These are phyloP conservation scores for Boletus reticulatus DNA, from an alignment of 768 basidiomycete genomes.

Conservation along the genomic window DNA sequence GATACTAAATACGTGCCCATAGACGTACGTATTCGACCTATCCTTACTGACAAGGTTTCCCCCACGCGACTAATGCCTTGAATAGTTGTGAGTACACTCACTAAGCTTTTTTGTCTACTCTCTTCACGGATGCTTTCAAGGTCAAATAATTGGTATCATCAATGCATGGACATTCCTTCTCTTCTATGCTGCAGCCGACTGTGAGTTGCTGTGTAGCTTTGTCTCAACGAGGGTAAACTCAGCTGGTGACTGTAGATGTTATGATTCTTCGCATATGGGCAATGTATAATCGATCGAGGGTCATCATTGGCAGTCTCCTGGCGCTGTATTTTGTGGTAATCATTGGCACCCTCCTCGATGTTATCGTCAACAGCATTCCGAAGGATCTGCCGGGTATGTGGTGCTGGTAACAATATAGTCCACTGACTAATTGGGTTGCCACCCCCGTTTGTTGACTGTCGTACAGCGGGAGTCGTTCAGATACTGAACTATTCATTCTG, in stretches of 20 bases:
- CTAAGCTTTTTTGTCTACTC: not conserved
- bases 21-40: not conserved
- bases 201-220: not conserved
- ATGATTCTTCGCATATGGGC: constrained; percentile 4
- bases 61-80: not conserved
- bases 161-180: not conserved
- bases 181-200: constrained; percentile 2
- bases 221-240: not conserved
- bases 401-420: not conserved
- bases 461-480: not conserved
- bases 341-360: not conserved
- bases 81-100: constrained; percentile 3
- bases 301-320: constrained; percentile 1
- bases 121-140: not conserved
- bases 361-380: not conserved
- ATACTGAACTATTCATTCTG: not conserved
- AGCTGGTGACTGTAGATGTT: not conserved
- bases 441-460: not conserved
- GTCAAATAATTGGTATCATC: not conserved
- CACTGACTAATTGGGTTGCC: not conserved
- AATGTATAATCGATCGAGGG: constrained; percentile 1
- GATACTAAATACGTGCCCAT: not conserved
- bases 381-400: not conserved
- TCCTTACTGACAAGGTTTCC: not conserved
- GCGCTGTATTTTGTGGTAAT: not conserved